phyloP scores from a whole-genome alignment of 805 yeast genomes.

The Ogataea wickerhamii region DNA sequence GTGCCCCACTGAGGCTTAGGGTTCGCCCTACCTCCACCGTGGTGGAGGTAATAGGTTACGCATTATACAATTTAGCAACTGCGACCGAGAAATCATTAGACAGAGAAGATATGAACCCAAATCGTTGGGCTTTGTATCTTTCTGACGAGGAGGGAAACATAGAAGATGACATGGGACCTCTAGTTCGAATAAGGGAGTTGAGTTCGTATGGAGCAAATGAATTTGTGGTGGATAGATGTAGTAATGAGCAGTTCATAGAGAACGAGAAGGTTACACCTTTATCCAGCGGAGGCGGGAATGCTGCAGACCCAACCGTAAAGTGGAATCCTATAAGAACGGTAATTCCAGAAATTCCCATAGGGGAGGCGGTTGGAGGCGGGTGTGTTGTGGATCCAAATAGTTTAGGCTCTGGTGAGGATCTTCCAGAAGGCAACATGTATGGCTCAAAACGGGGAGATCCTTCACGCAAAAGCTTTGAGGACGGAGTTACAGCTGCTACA shows the following conservation, averaged over 20 bases:
- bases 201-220: conserved; percentile 78
- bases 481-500: neutral
- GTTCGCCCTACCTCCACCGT: conserved; percentile 40
- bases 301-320: conserved; percentile 4
- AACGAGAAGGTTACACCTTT: conserved; percentile 53
- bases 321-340: neutral
- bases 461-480: neutral
- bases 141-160: conserved; percentile 94
- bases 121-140: conserved; percentile 70
- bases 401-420: neutral
- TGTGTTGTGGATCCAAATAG: neutral
- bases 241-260: conserved; percentile 40
- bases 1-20: conserved; percentile 18
- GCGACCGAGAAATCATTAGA: conserved; percentile 27
- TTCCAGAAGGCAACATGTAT: too few relatives aligned
- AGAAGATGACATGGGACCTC: conserved; percentile 87
- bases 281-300: neutral
- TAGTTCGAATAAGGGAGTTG: conserved; percentile 64
- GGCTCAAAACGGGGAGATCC: neutral
- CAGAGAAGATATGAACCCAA: conserved; percentile 45
- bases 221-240: conserved; percentile 67
- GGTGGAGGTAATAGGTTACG: conserved; percentile 53
- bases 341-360: neutral
- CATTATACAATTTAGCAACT: conserved; percentile 15
- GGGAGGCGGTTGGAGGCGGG: too few relatives aligned